phyloP scores from a whole-genome alignment of 345 rosid genomes.

The Lagerstroemia speciosa region DNA sequence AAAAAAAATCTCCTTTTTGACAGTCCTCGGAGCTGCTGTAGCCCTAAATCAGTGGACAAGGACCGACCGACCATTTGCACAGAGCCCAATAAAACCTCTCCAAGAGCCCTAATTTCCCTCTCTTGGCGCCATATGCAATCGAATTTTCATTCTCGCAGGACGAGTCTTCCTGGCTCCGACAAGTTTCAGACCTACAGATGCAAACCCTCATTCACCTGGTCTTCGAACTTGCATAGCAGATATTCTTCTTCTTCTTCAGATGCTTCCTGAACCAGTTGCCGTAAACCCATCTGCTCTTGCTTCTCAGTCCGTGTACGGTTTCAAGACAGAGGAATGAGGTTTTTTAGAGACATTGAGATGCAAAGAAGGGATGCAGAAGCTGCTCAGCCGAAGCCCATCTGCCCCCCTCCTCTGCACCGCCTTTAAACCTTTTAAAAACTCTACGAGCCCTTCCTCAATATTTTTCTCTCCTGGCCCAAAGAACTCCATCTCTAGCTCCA shows the following conservation, averaged over 20 bases:
- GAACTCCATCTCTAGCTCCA: not conserved
- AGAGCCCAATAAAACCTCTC: not conserved
- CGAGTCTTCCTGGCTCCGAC: not conserved
- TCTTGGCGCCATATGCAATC: too few species aligned
- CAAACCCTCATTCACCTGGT: too few species aligned
- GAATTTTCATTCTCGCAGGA: not conserved
- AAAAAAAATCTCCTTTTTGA: too few species aligned
- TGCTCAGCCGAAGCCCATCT: conserved; percentile 15
- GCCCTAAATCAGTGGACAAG: too few species aligned
- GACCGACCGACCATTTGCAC: not conserved
- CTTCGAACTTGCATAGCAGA: too few species aligned
- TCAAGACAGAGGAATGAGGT: not conserved
- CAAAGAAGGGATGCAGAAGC: conserved; percentile 22
- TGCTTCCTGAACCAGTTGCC: not conserved
- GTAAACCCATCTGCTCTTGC: not conserved
- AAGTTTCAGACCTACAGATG: too few species aligned
- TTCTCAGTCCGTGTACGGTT: too few species aligned
- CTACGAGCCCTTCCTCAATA: conserved; percentile 1
- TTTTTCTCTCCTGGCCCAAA: not conserved
- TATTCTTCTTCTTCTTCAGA: not conserved
- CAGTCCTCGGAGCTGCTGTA: too few species aligned
- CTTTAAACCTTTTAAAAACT: conserved; percentile 19
- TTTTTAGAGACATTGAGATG: conserved; percentile 11
- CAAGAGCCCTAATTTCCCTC: not conserved
- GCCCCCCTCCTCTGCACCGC: conserved; percentile 29